phyloP scores from a whole-genome alignment of 2,329 filamentous ascomycete genomes.

The Fusarium sp. region DNA sequence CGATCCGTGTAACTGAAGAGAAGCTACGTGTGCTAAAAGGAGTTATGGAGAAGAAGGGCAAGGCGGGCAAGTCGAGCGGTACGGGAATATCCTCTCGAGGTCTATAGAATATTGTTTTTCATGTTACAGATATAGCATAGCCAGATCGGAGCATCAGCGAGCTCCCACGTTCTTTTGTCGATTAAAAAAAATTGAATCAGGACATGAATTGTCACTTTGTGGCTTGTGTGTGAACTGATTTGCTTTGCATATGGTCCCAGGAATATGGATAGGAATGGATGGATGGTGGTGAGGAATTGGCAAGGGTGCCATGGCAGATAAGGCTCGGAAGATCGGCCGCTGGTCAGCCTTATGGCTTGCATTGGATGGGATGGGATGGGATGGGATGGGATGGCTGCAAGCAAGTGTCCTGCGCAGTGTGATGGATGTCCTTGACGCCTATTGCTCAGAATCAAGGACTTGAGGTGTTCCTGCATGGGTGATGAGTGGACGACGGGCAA shows the following conservation, averaged over 20 bases:
- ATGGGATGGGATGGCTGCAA: background rate
- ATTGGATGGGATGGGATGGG: background rate
- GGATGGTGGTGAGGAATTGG: background rate
- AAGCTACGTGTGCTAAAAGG: constrained; percentile 81
- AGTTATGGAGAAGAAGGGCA: constrained; percentile 67
- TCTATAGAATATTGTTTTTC: constrained; percentile 40
- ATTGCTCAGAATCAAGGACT: constrained; percentile 12
- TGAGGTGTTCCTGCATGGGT: constrained; percentile 26
- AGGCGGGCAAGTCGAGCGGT: constrained; percentile 17
- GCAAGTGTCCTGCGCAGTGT: background rate
- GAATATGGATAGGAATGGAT: background rate
- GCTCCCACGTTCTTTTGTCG: constrained; percentile 44
- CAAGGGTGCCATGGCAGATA: background rate
- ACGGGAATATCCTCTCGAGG: constrained; percentile 30
- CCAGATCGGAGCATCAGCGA: constrained; percentile 38
- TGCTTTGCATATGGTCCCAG: background rate
- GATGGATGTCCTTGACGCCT: constrained; percentile 8
- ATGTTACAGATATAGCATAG: constrained; percentile 38
- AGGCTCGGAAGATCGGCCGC: background rate
- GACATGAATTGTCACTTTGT: background rate
- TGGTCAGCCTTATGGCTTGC: constrained; percentile 26
- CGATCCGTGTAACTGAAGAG: constrained; percentile 88
- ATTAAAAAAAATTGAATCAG: constrained; percentile 16
- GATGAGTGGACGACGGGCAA: background rate
- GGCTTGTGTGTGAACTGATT: background rate